Evolutionary conservation across 2,329 filamentous ascomycete species (phyloP), one percentile per base, ranked within the genome.

Genomic region (Paecilomyces niveus): DNA sequence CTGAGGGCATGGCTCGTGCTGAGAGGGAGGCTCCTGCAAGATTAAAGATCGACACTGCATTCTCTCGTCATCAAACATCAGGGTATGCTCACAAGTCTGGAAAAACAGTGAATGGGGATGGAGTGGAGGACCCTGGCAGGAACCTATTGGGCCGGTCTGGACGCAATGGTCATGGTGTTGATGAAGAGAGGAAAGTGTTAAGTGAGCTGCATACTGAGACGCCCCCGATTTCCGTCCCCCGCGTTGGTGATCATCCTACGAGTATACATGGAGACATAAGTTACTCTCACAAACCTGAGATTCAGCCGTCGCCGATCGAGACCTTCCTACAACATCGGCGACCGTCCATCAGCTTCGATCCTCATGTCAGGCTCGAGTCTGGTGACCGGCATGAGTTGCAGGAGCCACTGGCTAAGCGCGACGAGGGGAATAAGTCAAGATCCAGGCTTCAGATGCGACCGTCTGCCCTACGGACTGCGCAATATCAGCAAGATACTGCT

Each of bases 201-300:
- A 73, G 63, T 62, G 70, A 72, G 61, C 65, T 75, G 56, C 73
- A 76, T 68, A 75, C 73, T 61, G 70, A 68, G 53, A 78, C 76
- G 45, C 74, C 75, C 60, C 76, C 76, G 32, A 77, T 79, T 55
- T 71, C 73, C 54, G 77, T 79, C n/a, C 77, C 77, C 53, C 72
- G 74, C 57, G 61, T 68, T 54, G 71, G 72, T 62, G 72, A 76
- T 21, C 67, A 67, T 45, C 62, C 64, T 18, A 24, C 61, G 3
- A 61, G 61, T 52, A 57, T 57, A 53, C 53, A 56, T 21, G 65
- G 72, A 45, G 65, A 71, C 55, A 72, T 68, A 45, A 67, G 63
- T 50, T 75, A 68, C 49, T 71, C 71, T 15, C 70, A 75, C 58
- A 71, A 73, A 55, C 72, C 73, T 45, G 70, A 73, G 24, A 57